phyloP scores from a whole-genome alignment of 768 basidiomycete genomes.

The Pulveroboletus sp. region DNA sequence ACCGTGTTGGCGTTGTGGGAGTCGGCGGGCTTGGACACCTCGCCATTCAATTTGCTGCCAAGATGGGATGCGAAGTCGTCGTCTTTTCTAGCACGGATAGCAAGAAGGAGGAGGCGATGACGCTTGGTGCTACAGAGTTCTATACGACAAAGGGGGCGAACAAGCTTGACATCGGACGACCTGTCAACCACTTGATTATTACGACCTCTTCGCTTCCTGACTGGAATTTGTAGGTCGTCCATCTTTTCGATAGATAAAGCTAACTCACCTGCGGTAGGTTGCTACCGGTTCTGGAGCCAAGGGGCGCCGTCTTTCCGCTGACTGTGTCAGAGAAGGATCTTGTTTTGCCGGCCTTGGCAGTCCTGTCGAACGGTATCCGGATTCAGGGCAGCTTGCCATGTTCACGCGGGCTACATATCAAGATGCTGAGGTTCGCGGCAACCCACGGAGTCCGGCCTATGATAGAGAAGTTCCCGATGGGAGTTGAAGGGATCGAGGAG shows the following conservation, averaged over 20 bases:
- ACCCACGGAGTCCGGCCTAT: constrained; percentile 27
- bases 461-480: constrained; percentile 32
- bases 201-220: constrained; percentile 29
- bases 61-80: constrained; percentile 38
- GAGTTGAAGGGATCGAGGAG: constrained; percentile 27
- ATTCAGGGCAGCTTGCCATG: constrained; percentile 26
- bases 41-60: constrained; percentile 36
- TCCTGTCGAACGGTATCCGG: constrained; percentile 17
- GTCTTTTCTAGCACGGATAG: constrained; percentile 33
- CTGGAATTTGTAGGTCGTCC: constrained; percentile 27
- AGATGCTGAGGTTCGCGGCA: constrained; percentile 36
- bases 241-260: no score
- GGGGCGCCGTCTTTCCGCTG: constrained; percentile 25
- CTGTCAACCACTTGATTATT: constrained; percentile 31
- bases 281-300: constrained; percentile 24
- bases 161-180: constrained; percentile 25
- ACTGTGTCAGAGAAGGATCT: constrained; percentile 24
- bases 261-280: no score
- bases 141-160: constrained; percentile 27
- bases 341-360: constrained; percentile 14
- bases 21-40: constrained; percentile 39
- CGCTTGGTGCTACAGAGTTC: constrained; percentile 36
- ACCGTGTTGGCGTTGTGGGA: constrained; percentile 34
- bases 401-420: constrained; percentile 26
- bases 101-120: constrained; percentile 32